phyloP scores from a whole-genome alignment of 805 yeast genomes.

The fission yeast (Schizosaccharomyces pombe) region DNA sequence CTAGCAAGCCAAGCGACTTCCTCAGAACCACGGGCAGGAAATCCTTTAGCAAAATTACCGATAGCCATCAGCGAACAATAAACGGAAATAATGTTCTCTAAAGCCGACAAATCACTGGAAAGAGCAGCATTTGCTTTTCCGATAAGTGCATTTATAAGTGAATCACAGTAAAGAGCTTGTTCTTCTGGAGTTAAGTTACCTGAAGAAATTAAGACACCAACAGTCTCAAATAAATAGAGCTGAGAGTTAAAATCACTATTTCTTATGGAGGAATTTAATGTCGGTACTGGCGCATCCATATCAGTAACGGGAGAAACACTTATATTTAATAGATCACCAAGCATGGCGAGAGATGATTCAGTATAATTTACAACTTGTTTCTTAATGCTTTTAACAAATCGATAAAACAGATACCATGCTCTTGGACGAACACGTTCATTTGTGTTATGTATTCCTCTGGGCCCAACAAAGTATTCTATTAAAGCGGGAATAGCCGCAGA shows the following conservation, averaged over 20 bases:
- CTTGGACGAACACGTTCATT: slow-evolving; percentile 55
- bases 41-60: slow-evolving; percentile 75
- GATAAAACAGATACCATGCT: slow-evolving; percentile 72
- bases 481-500: slow-evolving; percentile 31
- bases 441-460: slow-evolving; percentile 57
- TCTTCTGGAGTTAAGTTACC: background rate
- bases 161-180: background rate
- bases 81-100: slow-evolving; percentile 33
- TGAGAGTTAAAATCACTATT: slow-evolving; percentile 51
- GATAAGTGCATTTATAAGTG: background rate
- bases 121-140: background rate
- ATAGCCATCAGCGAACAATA: slow-evolving; percentile 75
- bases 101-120: background rate
- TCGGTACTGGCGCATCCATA: slow-evolving; percentile 18
- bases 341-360: slow-evolving; percentile 34
- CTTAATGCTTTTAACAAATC: slow-evolving; percentile 57
- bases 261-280: slow-evolving; percentile 26
- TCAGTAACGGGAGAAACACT: slow-evolving; percentile 30
- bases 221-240: slow-evolving; percentile 60
- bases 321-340: slow-evolving; percentile 36
- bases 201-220: slow-evolving; percentile 46
- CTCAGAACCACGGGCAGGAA: slow-evolving; percentile 24
- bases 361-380: slow-evolving; percentile 34
- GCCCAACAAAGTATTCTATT: slow-evolving; percentile 55
- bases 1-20: slow-evolving; percentile 19